A percentile compares a stretch with the other conserved stretches of the same genome.
These are phyloP conservation scores for Penicillium pancosmium DNA, from an alignment of 495 filamentous ascomycete genomes.

Conservation along the genomic window DNA sequence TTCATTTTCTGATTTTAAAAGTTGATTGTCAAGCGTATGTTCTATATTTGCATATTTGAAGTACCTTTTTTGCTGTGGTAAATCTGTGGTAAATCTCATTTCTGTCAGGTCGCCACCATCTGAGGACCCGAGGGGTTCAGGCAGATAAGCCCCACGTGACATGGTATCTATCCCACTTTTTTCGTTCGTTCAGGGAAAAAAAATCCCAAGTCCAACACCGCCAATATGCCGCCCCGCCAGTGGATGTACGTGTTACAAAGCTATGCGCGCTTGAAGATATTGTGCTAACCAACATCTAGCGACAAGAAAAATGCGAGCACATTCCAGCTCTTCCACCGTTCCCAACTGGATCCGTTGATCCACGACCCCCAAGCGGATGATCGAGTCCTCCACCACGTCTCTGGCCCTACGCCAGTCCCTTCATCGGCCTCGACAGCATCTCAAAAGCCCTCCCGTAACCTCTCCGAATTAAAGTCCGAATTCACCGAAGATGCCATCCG, in stretches of 20 bases:
- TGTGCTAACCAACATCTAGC: slow-evolving; percentile 46
- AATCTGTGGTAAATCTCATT: neutral
- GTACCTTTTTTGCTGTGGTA: neutral
- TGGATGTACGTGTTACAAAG: slow-evolving; percentile 72
- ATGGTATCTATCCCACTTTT: slow-evolving; percentile 38
- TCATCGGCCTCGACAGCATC: slow-evolving; percentile 32
- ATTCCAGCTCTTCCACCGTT: slow-evolving; percentile 91
- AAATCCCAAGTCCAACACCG: slow-evolving; percentile 24
- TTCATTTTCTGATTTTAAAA: neutral
- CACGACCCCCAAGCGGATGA: slow-evolving; percentile 80
- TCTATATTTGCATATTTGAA: neutral
- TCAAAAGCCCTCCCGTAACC: slow-evolving; percentile 47
- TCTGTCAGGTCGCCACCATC: slow-evolving; percentile 3
- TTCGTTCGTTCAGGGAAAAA: slow-evolving; percentile 18
- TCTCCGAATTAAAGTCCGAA: slow-evolving; percentile 75
- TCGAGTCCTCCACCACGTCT: slow-evolving; percentile 69
- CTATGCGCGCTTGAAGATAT: neutral
- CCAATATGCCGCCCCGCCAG: slow-evolving; percentile 72
- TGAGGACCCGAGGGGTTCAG: slow-evolving; percentile 33
- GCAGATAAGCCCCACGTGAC: slow-evolving; percentile 45
- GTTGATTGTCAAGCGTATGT: too few relatives aligned
- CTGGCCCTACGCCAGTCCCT: slow-evolving; percentile 36
- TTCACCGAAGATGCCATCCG: slow-evolving; percentile 70
- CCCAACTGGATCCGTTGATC: slow-evolving; percentile 95
- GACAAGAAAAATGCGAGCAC: slow-evolving; percentile 93